These are phyloP conservation scores for Pythium apleroticum DNA, from an alignment of 352 stramenopile genomes.

Conservation along the genomic window DNA sequence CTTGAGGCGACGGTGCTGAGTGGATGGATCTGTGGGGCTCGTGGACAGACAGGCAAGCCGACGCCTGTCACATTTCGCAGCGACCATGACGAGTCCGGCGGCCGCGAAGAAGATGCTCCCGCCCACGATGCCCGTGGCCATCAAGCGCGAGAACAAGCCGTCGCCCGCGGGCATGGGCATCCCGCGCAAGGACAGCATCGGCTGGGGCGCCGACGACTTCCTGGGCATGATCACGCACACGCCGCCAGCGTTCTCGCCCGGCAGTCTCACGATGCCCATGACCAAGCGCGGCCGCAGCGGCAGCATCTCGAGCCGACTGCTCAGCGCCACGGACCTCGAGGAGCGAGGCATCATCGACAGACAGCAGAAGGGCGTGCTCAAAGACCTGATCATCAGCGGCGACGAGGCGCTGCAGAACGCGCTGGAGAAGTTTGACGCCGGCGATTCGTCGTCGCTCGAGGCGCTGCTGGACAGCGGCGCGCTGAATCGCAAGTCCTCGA, in stretches of 20 bases:
- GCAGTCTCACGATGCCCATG: slow-evolving; percentile 87
- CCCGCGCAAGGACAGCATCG: slow-evolving; percentile 79
- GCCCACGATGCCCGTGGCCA: slow-evolving; percentile 62
- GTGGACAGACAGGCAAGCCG: not conserved
- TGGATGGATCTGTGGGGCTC: not conserved
- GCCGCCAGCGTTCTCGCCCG: slow-evolving; percentile 88
- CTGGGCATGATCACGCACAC: slow-evolving; percentile 89
- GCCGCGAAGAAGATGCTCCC: slow-evolving; percentile 48
- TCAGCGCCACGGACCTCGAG: slow-evolving; percentile 89
- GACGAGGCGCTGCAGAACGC: slow-evolving; percentile 88
- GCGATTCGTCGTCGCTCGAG: slow-evolving; percentile 82
- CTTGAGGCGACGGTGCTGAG: too few species aligned
- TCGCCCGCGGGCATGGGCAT: slow-evolving; percentile 36
- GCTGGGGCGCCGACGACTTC: slow-evolving; percentile 83
- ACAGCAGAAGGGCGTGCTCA: slow-evolving; percentile 90
- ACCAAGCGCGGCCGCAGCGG: slow-evolving; percentile 83
- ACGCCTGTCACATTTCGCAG: slow-evolving; percentile 18
- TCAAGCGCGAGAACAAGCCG: slow-evolving; percentile 68
- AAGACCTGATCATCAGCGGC: slow-evolving; percentile 92
- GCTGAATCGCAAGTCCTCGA: slow-evolving; percentile 82
- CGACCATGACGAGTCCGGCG: slow-evolving; percentile 30
- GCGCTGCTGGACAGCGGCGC: slow-evolving; percentile 81
- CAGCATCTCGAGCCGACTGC: slow-evolving; percentile 80
- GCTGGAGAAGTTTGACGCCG: slow-evolving; percentile 88
- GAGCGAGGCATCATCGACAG: slow-evolving; percentile 89